Base-by-base conservation (phyloP, 2,329 filamentous ascomycete species). In the Ophiocordyceps unilateralis region DNA sequence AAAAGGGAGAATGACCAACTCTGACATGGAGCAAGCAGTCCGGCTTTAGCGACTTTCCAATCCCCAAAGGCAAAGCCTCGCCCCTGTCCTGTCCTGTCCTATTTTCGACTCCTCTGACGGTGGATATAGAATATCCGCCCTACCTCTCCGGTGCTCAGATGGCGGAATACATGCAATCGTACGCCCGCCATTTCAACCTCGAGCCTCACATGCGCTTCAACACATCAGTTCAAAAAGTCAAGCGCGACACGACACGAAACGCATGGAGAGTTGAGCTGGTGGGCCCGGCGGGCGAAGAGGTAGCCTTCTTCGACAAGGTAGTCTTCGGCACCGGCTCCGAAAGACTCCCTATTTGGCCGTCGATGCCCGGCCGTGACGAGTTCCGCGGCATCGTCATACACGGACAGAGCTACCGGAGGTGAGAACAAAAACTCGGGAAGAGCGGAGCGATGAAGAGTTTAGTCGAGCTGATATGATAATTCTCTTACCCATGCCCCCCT, bases 1-100 rank as follows among this genome's bases (percentile, higher is more conserved):
- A 10, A 12, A 14, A 34, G 32, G 15, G 6, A 5, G 9, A 17
- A 17, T 17, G n/a, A 26, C 24, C 19, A 3, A 2, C 5, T 14
- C 17, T 11, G 12, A 30, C 6, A 15, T 14, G 28, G 9, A 30
- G 11, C 17, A 10, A 30, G 5, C 39, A 59, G 52, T 55, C 56
- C n/a, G 58, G 56, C 46, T 60, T 54, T 44, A 62, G 59, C 14
- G 59, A 62, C 44, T 62, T 58, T 45, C 58, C 58, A 5, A 58
- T 61, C 42, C 53, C 56, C 15, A 47, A 47, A 46, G 54, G 52
- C 50, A 39, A 15, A n/a, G n/a, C n/a, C n/a, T n/a, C n/a, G n/a
- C n/a, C n/a, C n/a, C n/a, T n/a, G n/a, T n/a, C n/a, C n/a, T n/a
- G n/a, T n/a, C n/a, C n/a, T n/a, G n/a, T n/a, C n/a, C n/a, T n/a